A percentile compares a stretch with the other conserved stretches of the same genome.
Conservation (phyloP, 1,284 basidiomycete genomes). For the Malassezia obtusa region DNA sequence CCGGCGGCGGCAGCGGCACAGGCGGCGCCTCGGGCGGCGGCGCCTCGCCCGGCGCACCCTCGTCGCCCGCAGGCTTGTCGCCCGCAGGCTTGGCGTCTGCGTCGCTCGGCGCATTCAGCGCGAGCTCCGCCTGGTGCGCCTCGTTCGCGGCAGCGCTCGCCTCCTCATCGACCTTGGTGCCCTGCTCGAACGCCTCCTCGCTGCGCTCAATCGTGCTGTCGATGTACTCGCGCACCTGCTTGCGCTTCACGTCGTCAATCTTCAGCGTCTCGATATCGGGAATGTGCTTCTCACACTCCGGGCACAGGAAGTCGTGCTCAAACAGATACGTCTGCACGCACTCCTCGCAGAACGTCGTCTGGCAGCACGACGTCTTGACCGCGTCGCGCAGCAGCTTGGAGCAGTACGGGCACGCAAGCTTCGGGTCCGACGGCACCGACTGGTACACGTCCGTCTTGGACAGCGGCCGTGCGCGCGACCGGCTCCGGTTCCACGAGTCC, state of each 20-base stretch:
- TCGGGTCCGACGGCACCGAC: slow-evolving; percentile 36
- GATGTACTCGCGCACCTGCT: slow-evolving; percentile 37
- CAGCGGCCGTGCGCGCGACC: slow-evolving; percentile 33
- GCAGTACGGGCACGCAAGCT: slow-evolving; percentile 43
- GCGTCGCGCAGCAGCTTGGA: slow-evolving; percentile 39
- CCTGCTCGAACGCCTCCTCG: slow-evolving; percentile 34
- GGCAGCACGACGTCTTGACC: slow-evolving; percentile 41
- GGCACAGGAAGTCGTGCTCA: slow-evolving; percentile 45
- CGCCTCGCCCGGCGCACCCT: neutral
- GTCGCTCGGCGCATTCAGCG: neutral
- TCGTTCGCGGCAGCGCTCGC: slow-evolving; percentile 15
- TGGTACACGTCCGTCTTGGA: slow-evolving; percentile 42
- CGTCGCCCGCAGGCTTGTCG: neutral
- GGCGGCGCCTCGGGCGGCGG: neutral
- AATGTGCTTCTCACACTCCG: slow-evolving; percentile 46
- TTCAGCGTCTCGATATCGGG: slow-evolving; percentile 36
- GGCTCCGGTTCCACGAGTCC: slow-evolving; percentile 37
- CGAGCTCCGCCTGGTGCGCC: slow-evolving; percentile 14
- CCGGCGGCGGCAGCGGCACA: slow-evolving; percentile 3
- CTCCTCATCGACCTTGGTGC: slow-evolving; percentile 26
- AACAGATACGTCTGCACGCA: slow-evolving; percentile 45
- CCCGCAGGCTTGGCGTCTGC: neutral
- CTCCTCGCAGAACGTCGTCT: slow-evolving; percentile 43
- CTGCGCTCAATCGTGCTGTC: slow-evolving; percentile 38
- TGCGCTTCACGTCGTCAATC: slow-evolving; percentile 36